Evolutionary conservation across 257 asterid genomes (phyloP).

Genomic region (Lithospermum erythrorhizon): DNA sequence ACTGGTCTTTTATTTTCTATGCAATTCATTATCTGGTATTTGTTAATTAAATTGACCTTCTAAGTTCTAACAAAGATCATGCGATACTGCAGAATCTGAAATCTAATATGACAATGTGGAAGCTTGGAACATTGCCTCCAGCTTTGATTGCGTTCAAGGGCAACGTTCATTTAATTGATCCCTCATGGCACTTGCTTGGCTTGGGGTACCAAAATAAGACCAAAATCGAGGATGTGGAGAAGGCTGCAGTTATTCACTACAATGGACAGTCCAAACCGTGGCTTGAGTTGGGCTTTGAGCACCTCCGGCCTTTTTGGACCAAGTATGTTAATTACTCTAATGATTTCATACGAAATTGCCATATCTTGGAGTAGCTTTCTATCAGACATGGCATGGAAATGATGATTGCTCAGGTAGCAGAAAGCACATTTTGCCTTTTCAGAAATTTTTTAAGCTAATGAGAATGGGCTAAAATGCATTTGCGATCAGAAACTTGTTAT

Average conservation of each 20-base stretch:
- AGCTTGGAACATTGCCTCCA: constrained; percentile 97
- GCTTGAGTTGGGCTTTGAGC: constrained; percentile 96
- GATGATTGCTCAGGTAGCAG: constrained; percentile 16
- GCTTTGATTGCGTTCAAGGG: constrained; percentile 95
- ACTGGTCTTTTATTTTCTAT: no score
- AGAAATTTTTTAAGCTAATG: constrained; percentile 21
- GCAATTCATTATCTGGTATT: no score
- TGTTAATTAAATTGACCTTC: neutral
- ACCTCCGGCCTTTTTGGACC: constrained; percentile 96
- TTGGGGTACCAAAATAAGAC: constrained; percentile 91
- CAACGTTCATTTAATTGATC: constrained; percentile 72
- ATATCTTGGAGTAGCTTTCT: constrained; percentile 67
- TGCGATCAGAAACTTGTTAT: constrained; percentile 19
- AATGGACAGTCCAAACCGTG: constrained; percentile 98
- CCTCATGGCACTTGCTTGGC: constrained; percentile 99
- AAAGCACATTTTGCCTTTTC: constrained; percentile 12
- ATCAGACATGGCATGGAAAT: constrained; percentile 9
- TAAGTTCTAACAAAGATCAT: constrained; percentile 2
- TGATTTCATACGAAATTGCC: constrained; percentile 82
- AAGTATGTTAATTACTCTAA: constrained; percentile 83
- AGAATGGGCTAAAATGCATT: constrained; percentile 18
- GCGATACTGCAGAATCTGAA: constrained; percentile 67
- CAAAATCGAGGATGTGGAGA: constrained; percentile 53
- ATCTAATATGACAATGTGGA: constrained; percentile 93
- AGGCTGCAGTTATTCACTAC: constrained; percentile 96